Evolutionary conservation across 352 stramenopile species (phyloP), one percentile per base, ranked within the genome.

Genomic region (Phytophthora pinifolia): DNA sequence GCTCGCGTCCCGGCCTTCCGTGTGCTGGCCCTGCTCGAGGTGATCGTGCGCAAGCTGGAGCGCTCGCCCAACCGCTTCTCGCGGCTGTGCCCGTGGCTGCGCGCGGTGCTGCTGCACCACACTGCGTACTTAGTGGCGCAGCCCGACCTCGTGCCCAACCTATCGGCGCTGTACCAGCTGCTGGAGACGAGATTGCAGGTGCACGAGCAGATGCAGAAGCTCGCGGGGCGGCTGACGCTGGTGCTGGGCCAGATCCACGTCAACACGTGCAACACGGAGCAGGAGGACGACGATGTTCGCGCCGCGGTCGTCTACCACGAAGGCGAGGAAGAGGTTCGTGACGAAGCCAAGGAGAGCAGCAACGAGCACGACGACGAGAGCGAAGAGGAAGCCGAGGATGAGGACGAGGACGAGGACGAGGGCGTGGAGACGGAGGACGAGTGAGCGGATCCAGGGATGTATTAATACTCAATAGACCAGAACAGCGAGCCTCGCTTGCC

Each of bases 221-320:
- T 94, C 25, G 79, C 83, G 9, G 85, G 85, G 29, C 85, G 85
- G 4, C 60, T 94, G 46, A 88, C 83, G 54, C 59, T 94, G 12
- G 79, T 94, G 20, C 78, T 94, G 18, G 85, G 83, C 14, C 85
- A 94, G 66, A 89, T 94, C 55, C 72, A 94, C 46, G 82, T 92
- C 10, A 79, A 81, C 9, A 59, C 34, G 62, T 88, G 32, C 60
- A 67, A 54, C 55, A 57, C 51, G 15, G 61, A 67, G 12, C 41
- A 66, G 41, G 65, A 69, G 17, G 75, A 76, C 3, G 80, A 85
- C 36, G 74, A 75, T 4, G 64, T 72, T 14, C 67, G 67, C 30
- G 76, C 81, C 18, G 72, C 77, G 46, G 74, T 89, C 34, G 72
- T 91, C 38, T 91, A 89, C 52, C 67, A 75, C 30, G 81, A 91